Percentiles rank a stretch among this genome's conserved stretches.
These are phyloP conservation scores for Xerocomus potaroensis DNA, from an alignment of 768 basidiomycete genomes.

Conservation along the genomic window DNA sequence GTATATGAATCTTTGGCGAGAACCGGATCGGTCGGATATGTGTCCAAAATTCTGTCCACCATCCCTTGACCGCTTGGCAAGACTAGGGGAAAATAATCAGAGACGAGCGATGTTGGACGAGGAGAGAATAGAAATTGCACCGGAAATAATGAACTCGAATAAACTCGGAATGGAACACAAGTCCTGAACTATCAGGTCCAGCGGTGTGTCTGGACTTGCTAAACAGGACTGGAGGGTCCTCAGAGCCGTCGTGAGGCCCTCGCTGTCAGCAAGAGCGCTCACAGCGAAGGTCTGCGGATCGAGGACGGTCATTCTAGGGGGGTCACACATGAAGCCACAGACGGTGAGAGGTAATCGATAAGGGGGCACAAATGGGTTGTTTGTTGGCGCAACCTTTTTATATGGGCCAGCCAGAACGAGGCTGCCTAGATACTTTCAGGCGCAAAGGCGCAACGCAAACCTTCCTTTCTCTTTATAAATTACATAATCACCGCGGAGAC, in stretches of 20 bases:
- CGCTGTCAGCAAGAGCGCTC: constrained; percentile 12
- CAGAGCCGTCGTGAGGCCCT: constrained; percentile 16
- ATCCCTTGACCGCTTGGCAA: constrained; percentile 12
- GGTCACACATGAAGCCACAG: too few relatives aligned
- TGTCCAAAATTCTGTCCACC: constrained; percentile 27
- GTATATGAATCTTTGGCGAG: constrained; percentile 20
- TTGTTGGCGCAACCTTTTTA: too few relatives aligned
- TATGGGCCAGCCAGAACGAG: too few relatives aligned
- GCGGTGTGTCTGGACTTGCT: constrained; percentile 14
- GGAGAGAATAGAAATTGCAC: constrained; percentile 8
- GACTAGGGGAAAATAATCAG: constrained; percentile 9
- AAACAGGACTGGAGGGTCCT: constrained; percentile 23
- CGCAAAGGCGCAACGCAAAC: too few relatives aligned
- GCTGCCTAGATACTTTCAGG: too few relatives aligned
- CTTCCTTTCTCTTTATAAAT: not conserved
- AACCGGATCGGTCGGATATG: constrained; percentile 29
- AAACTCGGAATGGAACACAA: constrained; percentile 24
- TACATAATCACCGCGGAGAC: constrained; percentile 23
- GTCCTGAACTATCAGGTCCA: constrained; percentile 26
- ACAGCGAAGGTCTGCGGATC: constrained; percentile 18
- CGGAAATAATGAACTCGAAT: constrained; percentile 30
- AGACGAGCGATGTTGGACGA: not conserved
- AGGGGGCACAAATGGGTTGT: too few relatives aligned
- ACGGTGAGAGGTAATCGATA: too few relatives aligned
- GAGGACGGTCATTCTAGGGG: constrained; percentile 5